These are phyloP conservation scores for Porcisia hertigi DNA, from an alignment of 208 protist species.

Conservation along the genomic window DNA sequence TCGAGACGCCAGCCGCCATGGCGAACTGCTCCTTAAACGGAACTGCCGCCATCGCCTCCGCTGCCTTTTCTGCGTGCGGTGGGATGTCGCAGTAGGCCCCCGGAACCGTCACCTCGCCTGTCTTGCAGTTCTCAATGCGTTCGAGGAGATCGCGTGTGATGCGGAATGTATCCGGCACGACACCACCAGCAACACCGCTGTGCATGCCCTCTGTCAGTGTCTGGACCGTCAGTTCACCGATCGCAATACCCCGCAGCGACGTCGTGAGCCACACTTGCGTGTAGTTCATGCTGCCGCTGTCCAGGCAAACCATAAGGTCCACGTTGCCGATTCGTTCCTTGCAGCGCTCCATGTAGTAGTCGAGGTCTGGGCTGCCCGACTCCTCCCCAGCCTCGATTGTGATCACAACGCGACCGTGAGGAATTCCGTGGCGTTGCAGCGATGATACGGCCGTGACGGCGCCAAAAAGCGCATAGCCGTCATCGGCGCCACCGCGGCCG, in stretches of 20 bases:
- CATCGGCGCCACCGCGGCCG: constrained; percentile 91
- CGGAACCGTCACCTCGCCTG: constrained; percentile 85
- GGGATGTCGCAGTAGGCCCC: constrained; percentile 70
- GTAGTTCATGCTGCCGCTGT: constrained; percentile 94
- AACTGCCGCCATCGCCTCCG: constrained; percentile 58
- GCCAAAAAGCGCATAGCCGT: constrained; percentile 89
- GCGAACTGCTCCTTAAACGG: constrained; percentile 70
- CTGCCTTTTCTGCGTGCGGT: constrained; percentile 15
- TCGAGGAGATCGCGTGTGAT: constrained; percentile 86
- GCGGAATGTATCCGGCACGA: constrained; percentile 95
- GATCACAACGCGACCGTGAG: constrained; percentile 83
- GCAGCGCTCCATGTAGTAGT: constrained; percentile 77
- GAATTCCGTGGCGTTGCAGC: constrained; percentile 79
- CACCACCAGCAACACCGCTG: constrained; percentile 89
- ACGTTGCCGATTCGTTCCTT: constrained; percentile 72
- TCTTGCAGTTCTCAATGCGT: constrained; percentile 92
- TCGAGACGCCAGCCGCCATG: constrained; percentile 36
- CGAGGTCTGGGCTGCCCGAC: constrained; percentile 82
- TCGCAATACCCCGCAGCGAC: constrained; percentile 89
- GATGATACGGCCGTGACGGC: constrained; percentile 66
- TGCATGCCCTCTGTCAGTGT: constrained; percentile 92
- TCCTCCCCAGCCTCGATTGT: constrained; percentile 95
- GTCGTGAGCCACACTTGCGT: constrained; percentile 95
- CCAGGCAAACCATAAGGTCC: constrained; percentile 94
- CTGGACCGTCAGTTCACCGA: constrained; percentile 81